These are phyloP conservation scores for Quercus tomentella DNA, from an alignment of 331 rosid species.

Conservation along the genomic window DNA sequence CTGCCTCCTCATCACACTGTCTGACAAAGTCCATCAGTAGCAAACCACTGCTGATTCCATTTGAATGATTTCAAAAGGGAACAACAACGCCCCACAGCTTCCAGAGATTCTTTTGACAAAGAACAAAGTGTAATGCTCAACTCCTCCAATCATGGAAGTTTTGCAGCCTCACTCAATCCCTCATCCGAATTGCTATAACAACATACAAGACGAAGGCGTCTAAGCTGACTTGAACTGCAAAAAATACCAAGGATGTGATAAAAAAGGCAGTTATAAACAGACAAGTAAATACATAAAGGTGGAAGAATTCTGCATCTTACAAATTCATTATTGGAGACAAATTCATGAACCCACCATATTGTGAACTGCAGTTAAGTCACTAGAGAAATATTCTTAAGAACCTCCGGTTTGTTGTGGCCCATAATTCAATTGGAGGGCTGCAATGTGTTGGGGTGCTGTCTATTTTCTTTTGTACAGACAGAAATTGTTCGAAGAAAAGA, in stretches of 20 bases:
- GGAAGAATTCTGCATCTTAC: neutral
- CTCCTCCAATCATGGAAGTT: too few species aligned
- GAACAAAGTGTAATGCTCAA: too few species aligned
- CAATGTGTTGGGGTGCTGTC: neutral
- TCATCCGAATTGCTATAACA: neutral
- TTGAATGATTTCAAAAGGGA: too few species aligned
- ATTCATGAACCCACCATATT: neutral
- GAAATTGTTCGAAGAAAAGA: neutral
- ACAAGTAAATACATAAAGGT: too few species aligned
- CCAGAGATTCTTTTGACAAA: too few species aligned
- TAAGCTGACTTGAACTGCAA: conserved; percentile 24
- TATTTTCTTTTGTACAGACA: neutral
- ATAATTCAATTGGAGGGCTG: neutral
- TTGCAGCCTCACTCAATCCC: neutral
- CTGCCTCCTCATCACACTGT: too few species aligned
- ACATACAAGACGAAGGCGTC: neutral
- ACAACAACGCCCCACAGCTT: too few species aligned
- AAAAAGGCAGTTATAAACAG: neutral
- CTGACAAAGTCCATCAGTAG: too few species aligned
- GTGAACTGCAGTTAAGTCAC: neutral
- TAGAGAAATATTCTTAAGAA: neutral
- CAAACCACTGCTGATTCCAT: too few species aligned
- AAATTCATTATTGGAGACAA: neutral
- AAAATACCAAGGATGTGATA: neutral
- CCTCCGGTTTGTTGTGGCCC: too few species aligned